These are phyloP conservation scores for Picea glauca DNA, from an alignment of 75 land plant genomes.

Conservation along the genomic window DNA sequence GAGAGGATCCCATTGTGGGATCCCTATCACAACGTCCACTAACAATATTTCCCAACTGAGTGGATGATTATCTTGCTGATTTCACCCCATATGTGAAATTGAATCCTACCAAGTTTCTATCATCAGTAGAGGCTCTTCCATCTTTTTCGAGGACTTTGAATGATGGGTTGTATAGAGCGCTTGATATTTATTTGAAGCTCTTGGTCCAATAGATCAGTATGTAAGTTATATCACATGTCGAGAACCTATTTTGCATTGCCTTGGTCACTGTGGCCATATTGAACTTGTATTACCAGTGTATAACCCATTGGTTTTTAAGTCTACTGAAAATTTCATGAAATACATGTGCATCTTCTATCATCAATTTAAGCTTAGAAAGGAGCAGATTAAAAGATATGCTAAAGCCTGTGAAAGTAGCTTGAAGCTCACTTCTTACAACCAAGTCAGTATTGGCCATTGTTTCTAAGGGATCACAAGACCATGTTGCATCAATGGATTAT, in stretches of 20 bases:
- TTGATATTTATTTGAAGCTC: conserved; percentile 78
- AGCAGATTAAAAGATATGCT: too few species aligned
- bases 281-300: too few species aligned
- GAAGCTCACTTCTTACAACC: conserved; percentile 36
- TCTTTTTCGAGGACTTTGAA: conserved; percentile 60
- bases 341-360: too few species aligned
- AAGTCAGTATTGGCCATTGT: conserved; percentile 16
- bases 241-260: too few species aligned
- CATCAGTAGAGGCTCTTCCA: conserved; percentile 66
- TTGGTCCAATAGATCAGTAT: too few species aligned
- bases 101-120: conserved; percentile 52
- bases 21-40: conserved; percentile 45
- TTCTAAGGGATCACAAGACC: neutral
- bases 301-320: too few species aligned
- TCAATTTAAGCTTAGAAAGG: too few species aligned
- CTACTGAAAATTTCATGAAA: too few species aligned
- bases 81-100: conserved; percentile 79
- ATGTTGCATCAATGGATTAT: neutral
- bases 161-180: conserved; percentile 83
- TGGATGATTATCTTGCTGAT: conserved; percentile 82
- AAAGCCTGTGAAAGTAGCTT: conserved; percentile 23
- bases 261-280: too few species aligned
- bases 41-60: conserved; percentile 48
- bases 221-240: too few species aligned
- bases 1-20: conserved; percentile 17